Evolutionary conservation across 306 rosid species (phyloP).

Genomic region (Cucumis hystrix): DNA sequence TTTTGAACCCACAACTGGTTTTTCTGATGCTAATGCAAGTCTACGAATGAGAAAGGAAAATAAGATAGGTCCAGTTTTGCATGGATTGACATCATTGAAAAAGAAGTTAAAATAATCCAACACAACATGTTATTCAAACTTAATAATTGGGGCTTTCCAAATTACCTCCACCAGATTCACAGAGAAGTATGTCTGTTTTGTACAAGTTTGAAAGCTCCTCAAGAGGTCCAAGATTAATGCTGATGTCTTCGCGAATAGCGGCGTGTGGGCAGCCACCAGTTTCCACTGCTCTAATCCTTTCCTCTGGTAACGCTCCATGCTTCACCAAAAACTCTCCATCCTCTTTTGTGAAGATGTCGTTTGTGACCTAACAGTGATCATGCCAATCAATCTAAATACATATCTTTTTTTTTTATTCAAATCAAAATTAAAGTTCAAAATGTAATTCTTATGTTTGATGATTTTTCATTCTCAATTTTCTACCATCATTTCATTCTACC

Average conservation of each 20-base stretch:
- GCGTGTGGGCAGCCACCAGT: slow-evolving; percentile 99
- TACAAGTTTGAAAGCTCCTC: slow-evolving; percentile 82
- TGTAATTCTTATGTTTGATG: background rate
- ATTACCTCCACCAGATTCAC: slow-evolving; percentile 99
- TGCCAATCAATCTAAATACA: background rate
- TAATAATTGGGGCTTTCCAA: background rate
- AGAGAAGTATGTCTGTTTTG: slow-evolving; percentile 76
- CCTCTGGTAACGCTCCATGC: slow-evolving; percentile 81
- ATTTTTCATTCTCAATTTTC: background rate
- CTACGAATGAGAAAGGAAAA: background rate
- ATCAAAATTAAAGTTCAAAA: background rate
- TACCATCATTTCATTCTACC: background rate
- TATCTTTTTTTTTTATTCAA: background rate
- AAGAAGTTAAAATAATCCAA: background rate
- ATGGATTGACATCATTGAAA: background rate
- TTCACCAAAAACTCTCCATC: slow-evolving; percentile 96
- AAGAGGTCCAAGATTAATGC: slow-evolving; percentile 92
- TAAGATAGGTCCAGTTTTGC: background rate
- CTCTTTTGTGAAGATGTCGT: slow-evolving; percentile 93
- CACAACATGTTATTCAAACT: background rate
- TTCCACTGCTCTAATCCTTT: slow-evolving; percentile 94
- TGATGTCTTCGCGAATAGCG: slow-evolving; percentile 88
- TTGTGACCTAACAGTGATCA: slow-evolving; percentile 51
- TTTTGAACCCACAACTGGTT: background rate
- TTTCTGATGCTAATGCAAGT: background rate